Percentiles rank a stretch among this genome's conserved stretches.
These are phyloP conservation scores for Umbilicus rupestris DNA, from an alignment of 164 flowering plant genomes.

Conservation along the genomic window DNA sequence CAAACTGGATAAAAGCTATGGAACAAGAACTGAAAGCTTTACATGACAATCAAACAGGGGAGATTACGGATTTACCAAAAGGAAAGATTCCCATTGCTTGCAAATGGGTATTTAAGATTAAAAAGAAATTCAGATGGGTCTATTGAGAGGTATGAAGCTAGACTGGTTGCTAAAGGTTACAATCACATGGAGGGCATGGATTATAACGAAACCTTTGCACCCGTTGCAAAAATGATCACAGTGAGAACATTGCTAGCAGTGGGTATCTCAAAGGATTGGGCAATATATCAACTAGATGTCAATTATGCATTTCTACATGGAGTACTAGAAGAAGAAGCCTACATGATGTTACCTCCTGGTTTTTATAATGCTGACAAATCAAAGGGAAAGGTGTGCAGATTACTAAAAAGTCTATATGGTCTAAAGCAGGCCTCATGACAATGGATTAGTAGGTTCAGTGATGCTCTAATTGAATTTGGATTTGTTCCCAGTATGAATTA, in stretches of 20 bases:
- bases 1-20: too few species aligned
- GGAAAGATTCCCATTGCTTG: too few species aligned
- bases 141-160: too few species aligned
- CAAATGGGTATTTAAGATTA: too few species aligned
- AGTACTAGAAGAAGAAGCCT: too few species aligned
- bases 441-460: conserved; percentile 8
- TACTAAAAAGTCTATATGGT: conserved; percentile 6
- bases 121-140: too few species aligned
- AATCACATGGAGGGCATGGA: conserved; percentile 9
- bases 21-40: too few species aligned
- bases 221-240: background rate
- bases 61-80: too few species aligned
- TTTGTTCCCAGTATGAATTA: background rate
- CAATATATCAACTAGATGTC: too few species aligned
- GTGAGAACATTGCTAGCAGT: background rate
- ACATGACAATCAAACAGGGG: too few species aligned
- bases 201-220: background rate
- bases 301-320: too few species aligned
- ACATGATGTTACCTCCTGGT: conserved; percentile 3
- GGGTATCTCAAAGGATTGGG: too few species aligned
- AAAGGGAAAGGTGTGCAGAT: background rate
- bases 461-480: background rate
- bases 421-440: conserved; percentile 10
- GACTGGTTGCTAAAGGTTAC: conserved; percentile 5
- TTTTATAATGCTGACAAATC: background rate